Evolutionary conservation across 345 rosid species (phyloP), one percentile per base, ranked within the genome.

Genomic region (Boechera retrofracta): DNA sequence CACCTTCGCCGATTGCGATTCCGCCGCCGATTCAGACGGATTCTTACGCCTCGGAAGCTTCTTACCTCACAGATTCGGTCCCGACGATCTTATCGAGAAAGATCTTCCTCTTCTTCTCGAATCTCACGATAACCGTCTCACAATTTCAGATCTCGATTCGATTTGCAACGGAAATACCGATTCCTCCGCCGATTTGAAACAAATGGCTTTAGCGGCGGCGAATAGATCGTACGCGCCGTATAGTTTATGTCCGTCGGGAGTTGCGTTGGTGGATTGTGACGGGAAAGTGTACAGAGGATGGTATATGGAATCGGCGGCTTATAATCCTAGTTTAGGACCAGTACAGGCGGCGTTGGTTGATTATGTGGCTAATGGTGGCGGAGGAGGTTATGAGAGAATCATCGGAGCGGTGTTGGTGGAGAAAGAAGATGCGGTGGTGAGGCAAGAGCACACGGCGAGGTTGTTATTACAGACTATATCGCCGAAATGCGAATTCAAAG

Each of bases 271-370:
- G 84, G 99, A 92, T 64, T 73, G 82, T 18, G 91, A 89, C 9
- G 99, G 99, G 63, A 91, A 73, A 76, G 82, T 95, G 41, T 92
- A 87, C 64, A 79, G 79, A 48, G 99, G 99, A 16, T 87, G 91
- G 65, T 95, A 95, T 60, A 81, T 74, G 86, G 99, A 95, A 77
- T 95, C 99, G 2, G 99, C 97, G 10, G 99, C 99, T 11, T 86
- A 86, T 83, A 95, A 92, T 57, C 99, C 99, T 0, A 95, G 98
- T 79, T n/a, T 95, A 64, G 96, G 98, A 1, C 99, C 98, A 4
- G 83, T 89, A 15, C 99, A 95, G 84, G 96, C 96, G 71, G 97
- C 99, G 77, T 15, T 95, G 68, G 89, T 93, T 81, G 94, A 92
- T 41, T 92, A 81, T 77, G 26, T 92, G 31, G 89, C 88, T 0